These are phyloP conservation scores for Raffaelea albimanens DNA, from an alignment of 2,329 filamentous ascomycete species.

Conservation along the genomic window DNA sequence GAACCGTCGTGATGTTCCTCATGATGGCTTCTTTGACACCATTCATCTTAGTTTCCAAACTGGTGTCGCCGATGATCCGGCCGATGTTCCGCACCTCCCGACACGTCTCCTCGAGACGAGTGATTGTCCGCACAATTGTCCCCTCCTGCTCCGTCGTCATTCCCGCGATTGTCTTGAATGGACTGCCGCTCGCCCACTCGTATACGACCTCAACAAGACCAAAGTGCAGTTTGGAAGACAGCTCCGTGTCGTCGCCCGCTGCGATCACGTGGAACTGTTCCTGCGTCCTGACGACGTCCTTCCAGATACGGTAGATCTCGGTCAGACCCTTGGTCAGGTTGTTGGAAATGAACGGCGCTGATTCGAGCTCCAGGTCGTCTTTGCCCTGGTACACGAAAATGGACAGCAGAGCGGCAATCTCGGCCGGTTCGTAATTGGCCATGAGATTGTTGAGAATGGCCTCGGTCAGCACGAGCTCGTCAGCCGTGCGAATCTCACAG, in stretches of 20 bases:
- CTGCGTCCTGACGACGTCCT: slow-evolving; percentile 87
- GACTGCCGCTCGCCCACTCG: slow-evolving; percentile 96
- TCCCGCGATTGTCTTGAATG: slow-evolving; percentile 94
- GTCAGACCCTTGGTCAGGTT: slow-evolving; percentile 74
- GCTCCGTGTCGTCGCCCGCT: slow-evolving; percentile 81
- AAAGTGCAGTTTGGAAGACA: slow-evolving; percentile 77
- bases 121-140: slow-evolving; percentile 93
- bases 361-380: slow-evolving; percentile 46
- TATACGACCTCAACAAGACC: slow-evolving; percentile 96
- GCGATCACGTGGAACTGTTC: slow-evolving; percentile 87
- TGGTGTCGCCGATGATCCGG: slow-evolving; percentile 87
- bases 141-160: slow-evolving; percentile 95
- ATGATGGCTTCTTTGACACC: slow-evolving; percentile 96
- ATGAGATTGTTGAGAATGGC: slow-evolving; percentile 94
- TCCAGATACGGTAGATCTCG: slow-evolving; percentile 80
- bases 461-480: slow-evolving; percentile 92
- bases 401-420: slow-evolving; percentile 89
- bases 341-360: slow-evolving; percentile 69
- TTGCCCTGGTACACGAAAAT: slow-evolving; percentile 98
- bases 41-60: slow-evolving; percentile 93
- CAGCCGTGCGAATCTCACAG: slow-evolving; percentile 94
- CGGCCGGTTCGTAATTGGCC: slow-evolving; percentile 88
- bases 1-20: slow-evolving; percentile 85
- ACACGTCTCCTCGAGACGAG: slow-evolving; percentile 88
- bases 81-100: slow-evolving; percentile 96